Evolutionary conservation across 805 yeast species (phyloP).

Genomic region (Hanseniaspora lindneri): DNA sequence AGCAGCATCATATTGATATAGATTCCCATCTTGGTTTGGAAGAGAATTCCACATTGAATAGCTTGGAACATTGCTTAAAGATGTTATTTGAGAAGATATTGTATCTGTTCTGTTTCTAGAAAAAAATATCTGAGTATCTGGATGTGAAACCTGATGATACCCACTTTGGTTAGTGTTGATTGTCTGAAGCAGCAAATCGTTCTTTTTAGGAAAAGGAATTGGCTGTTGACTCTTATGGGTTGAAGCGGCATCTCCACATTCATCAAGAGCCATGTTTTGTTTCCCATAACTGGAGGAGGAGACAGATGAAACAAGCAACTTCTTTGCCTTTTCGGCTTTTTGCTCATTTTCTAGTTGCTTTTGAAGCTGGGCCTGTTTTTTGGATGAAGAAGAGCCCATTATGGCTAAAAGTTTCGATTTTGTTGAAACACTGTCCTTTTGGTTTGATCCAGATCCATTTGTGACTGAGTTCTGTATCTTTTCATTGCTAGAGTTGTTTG

Average conservation of each 20-base stretch:
- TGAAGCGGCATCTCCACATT: background rate
- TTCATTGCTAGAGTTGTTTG: too few relatives aligned
- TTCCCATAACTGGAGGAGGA: background rate
- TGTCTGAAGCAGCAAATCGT: background rate
- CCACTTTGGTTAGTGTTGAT: background rate
- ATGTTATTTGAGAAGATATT: slow-evolving; percentile 29
- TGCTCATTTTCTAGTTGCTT: background rate
- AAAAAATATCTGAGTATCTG: slow-evolving; percentile 18
- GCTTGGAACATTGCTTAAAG: slow-evolving; percentile 21
- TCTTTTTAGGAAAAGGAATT: slow-evolving; percentile 10
- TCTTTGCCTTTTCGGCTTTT: background rate
- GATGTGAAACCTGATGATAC: background rate
- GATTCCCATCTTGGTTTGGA: slow-evolving; percentile 24
- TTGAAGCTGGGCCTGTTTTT: slow-evolving; percentile 8
- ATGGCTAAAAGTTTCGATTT: slow-evolving; percentile 12
- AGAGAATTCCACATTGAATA: slow-evolving; percentile 19
- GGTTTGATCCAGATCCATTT: background rate
- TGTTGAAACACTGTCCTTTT: background rate
- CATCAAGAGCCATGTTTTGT: background rate
- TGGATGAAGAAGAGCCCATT: slow-evolving; percentile 12
- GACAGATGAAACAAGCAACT: background rate
- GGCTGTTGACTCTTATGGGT: background rate
- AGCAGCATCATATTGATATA: slow-evolving; percentile 16
- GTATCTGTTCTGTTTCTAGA: slow-evolving; percentile 30
- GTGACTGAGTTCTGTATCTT: too few relatives aligned